Evolutionary conservation across 164 flowering plant species (phyloP).

Genomic region (Kalanchoe fedtschenkoi): DNA sequence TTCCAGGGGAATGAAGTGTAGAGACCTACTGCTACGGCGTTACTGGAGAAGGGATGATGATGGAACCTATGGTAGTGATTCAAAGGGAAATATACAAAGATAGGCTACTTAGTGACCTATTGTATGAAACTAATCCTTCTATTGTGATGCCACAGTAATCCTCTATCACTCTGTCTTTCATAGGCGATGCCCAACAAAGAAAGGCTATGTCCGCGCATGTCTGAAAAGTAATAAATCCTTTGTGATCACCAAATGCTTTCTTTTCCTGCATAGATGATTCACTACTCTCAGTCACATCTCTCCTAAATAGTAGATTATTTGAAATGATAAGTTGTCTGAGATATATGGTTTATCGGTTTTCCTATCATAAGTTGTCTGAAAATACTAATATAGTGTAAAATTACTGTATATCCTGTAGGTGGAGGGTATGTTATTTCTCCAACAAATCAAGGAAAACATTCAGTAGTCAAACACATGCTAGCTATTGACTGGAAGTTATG

Average conservation of each 20-base stretch:
- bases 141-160: slow-evolving; percentile 40
- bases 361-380: neutral
- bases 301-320: neutral
- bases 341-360: neutral
- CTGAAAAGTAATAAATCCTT: slow-evolving; percentile 54
- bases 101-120: slow-evolving; percentile 2
- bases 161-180: slow-evolving; percentile 82
- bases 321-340: neutral
- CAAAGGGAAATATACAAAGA: neutral
- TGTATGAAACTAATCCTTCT: slow-evolving; percentile 4
- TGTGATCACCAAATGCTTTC: neutral
- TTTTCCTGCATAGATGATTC: neutral
- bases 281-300: neutral
- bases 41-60: slow-evolving; percentile 97
- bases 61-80: slow-evolving; percentile 74
- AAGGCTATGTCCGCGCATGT: slow-evolving; percentile 77
- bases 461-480: slow-evolving; percentile 88
- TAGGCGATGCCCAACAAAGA: slow-evolving; percentile 51
- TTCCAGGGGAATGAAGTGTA: slow-evolving; percentile 66
- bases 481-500: slow-evolving; percentile 90
- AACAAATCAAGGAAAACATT: slow-evolving; percentile 51
- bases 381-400: neutral
- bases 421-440: slow-evolving; percentile 90
- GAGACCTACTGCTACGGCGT: slow-evolving; percentile 73
- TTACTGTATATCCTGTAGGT: slow-evolving; percentile 30